Base-by-base conservation (phyloP, 345 rosid genomes). In the Eucalyptus microcorys region DNA sequence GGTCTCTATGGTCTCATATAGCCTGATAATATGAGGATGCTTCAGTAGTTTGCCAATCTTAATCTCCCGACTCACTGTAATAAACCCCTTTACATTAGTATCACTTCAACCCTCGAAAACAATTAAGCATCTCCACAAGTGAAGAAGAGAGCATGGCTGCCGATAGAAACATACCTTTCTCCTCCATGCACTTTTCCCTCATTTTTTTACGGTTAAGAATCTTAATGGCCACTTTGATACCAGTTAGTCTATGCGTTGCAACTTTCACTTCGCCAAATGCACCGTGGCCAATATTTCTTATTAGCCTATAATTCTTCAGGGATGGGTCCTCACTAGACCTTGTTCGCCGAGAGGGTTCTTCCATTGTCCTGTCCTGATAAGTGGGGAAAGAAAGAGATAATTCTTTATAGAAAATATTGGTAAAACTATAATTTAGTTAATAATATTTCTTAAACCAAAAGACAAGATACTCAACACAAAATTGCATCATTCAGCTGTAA, bases 1-100 rank as follows among this genome's bases (percentile, higher is more conserved):
- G 42, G 98, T 98, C 93, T 98, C 99, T 87, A 98, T 94, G 64
- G 96, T 98, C 93, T 98, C 99, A 59, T 96, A 98, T 49, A 97
- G 95, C 89, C 99, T 93, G 81, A 97, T 95, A 52, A 97, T 95
- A 88, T 98, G 99, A 83, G 99, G 99, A 91, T 98, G 99, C 97
- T 95, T 96, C 91, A 98, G 95, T 89, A 98, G 90, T 90, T 98
- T 98, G 94, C 96, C 90, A 87, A 98, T 95, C 91, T 96, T 98
- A 89, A 98, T 96, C 92, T 98, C 99, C 91, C 99, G 94, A 89
- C 96, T 93, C 90, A 97, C 99, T 98, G 95, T 91, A 90, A 80
- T 79, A 57, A 49, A 49, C 17, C 76, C 22, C 52, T n/a, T n/a
- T 22, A 86, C 64, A 24, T 22, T 42, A 49, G 45, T 34, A 86